Evolutionary conservation across 2,329 filamentous ascomycete genomes (phyloP).

Genomic region (Moelleriella libera): DNA sequence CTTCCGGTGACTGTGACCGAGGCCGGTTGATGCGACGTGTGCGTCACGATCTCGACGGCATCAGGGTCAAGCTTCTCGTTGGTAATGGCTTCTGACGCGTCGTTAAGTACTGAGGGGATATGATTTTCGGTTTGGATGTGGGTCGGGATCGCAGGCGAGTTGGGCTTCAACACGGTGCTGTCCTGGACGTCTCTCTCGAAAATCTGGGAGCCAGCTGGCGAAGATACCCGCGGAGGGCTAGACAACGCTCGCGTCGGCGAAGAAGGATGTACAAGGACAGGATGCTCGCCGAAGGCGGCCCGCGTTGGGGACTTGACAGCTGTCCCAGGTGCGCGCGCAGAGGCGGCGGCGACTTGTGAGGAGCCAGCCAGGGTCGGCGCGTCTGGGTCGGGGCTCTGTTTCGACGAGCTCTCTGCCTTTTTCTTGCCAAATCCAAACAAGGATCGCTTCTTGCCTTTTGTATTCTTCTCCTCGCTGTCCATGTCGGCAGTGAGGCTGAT

Average conservation of each 20-base stretch:
- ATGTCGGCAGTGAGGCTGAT: conserved; percentile 12
- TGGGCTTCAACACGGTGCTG: conserved; percentile 48
- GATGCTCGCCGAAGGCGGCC: conserved; percentile 18
- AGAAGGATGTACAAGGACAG: conserved; percentile 33
- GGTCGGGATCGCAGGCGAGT: conserved; percentile 74
- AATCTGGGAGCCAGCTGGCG: conserved; percentile 67
- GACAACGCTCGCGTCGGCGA: conserved; percentile 55
- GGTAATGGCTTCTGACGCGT: conserved; percentile 83
- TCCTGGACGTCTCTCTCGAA: conserved; percentile 96
- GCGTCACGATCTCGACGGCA: conserved; percentile 83
- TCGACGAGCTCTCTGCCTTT: conserved; percentile 29
- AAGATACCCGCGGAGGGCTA: conserved; percentile 60
- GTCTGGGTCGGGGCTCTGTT: conserved; percentile 18
- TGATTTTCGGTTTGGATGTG: conserved; percentile 92
- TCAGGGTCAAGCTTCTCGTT: conserved; percentile 75
- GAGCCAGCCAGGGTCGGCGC: conserved; percentile 12
- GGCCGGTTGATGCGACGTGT: conserved; percentile 70
- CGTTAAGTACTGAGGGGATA: conserved; percentile 83
- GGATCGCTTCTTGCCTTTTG: conserved; percentile 37
- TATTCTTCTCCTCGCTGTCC: conserved; percentile 10
- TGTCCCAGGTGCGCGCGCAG: conserved; percentile 6
- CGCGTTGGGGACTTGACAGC: conserved; percentile 23
- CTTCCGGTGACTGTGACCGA: conserved; percentile 48
- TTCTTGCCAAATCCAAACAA: conserved; percentile 51
- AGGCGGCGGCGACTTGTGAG: conserved; percentile 1